Evolutionary conservation across 2,329 filamentous ascomycete species (phyloP).

Genomic region (Canariomyces notabilis): DNA sequence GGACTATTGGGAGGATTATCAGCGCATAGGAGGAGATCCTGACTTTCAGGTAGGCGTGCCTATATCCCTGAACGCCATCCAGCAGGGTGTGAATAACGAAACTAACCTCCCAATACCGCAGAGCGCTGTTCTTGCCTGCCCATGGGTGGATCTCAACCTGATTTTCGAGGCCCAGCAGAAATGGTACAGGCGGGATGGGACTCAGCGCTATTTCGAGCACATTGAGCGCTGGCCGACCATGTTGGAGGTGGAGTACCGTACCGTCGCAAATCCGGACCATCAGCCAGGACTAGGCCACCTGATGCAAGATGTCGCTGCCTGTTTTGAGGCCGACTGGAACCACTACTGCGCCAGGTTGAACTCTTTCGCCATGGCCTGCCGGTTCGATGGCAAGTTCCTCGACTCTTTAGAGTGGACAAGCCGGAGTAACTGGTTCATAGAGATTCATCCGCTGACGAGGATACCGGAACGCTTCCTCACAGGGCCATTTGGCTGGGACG

Average conservation of each 20-base stretch:
- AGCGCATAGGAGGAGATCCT: slow-evolving; percentile 34
- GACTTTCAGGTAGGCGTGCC: slow-evolving; percentile 39
- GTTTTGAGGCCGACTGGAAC: slow-evolving; percentile 21
- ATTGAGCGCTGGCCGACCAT: not conserved
- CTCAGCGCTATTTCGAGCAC: slow-evolving; percentile 33
- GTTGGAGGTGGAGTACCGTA: too few species aligned
- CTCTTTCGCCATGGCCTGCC: too few species aligned
- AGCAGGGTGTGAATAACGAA: too few species aligned
- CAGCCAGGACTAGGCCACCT: not conserved
- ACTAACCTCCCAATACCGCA: slow-evolving; percentile 21
- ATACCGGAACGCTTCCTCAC: slow-evolving; percentile 27
- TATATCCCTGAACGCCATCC: too few species aligned
- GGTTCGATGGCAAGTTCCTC: too few species aligned
- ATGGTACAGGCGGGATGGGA: slow-evolving; percentile 38
- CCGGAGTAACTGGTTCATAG: slow-evolving; percentile 6
- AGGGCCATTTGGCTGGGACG: slow-evolving; percentile 23
- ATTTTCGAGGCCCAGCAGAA: slow-evolving; percentile 44
- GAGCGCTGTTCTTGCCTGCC: slow-evolving; percentile 40
- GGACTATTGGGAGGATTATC: slow-evolving; percentile 11
- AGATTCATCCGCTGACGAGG: slow-evolving; percentile 23
- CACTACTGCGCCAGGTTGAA: too few species aligned
- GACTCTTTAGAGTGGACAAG: too few species aligned
- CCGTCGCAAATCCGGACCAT: not conserved
- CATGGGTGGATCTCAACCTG: slow-evolving; percentile 42
- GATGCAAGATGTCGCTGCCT: slow-evolving; percentile 1